phyloP scores from a whole-genome alignment of 192 early-diverging fungal genomes.

The Linnemannia elongata region DNA sequence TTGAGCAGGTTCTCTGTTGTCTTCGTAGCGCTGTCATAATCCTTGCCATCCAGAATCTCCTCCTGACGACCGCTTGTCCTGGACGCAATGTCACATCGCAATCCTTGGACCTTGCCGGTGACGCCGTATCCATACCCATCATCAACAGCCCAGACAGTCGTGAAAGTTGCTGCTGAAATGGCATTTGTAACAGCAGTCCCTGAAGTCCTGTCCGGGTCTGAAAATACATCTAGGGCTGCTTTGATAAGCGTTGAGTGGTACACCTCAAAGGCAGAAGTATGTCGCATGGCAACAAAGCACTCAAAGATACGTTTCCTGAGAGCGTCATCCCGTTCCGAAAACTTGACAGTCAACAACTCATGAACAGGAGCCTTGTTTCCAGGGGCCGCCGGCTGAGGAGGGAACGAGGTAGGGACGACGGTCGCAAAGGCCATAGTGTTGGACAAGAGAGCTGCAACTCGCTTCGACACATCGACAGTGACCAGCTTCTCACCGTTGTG shows the following conservation, averaged over 20 bases:
- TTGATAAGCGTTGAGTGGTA: slow-evolving; percentile 62
- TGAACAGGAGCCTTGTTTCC: slow-evolving; percentile 38
- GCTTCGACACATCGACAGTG: slow-evolving; percentile 82
- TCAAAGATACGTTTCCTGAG: slow-evolving; percentile 76
- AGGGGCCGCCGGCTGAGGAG: slow-evolving; percentile 36
- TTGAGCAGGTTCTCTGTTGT: slow-evolving; percentile 64
- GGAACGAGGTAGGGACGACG: slow-evolving; percentile 65
- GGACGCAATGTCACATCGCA: slow-evolving; percentile 59
- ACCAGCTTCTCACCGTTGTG: slow-evolving; percentile 76
- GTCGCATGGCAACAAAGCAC: slow-evolving; percentile 75
- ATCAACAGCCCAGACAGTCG: slow-evolving; percentile 66
- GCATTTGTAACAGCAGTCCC: slow-evolving; percentile 62
- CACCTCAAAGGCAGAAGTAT: slow-evolving; percentile 68
- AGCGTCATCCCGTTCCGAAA: slow-evolving; percentile 71
- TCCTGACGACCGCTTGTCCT: slow-evolving; percentile 55
- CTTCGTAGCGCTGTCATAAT: slow-evolving; percentile 44
- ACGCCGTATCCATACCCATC: slow-evolving; percentile 72
- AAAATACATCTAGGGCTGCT: slow-evolving; percentile 62
- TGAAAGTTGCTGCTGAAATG: slow-evolving; percentile 62
- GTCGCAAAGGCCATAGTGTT: slow-evolving; percentile 77
- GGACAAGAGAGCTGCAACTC: slow-evolving; percentile 78
- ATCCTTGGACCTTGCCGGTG: slow-evolving; percentile 66
- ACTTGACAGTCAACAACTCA: slow-evolving; percentile 57
- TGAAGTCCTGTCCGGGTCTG: slow-evolving; percentile 67
- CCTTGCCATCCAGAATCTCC: slow-evolving; percentile 58